Evolutionary conservation across 495 filamentous ascomycete species (phyloP).

Genomic region (Xylaria grammica): DNA sequence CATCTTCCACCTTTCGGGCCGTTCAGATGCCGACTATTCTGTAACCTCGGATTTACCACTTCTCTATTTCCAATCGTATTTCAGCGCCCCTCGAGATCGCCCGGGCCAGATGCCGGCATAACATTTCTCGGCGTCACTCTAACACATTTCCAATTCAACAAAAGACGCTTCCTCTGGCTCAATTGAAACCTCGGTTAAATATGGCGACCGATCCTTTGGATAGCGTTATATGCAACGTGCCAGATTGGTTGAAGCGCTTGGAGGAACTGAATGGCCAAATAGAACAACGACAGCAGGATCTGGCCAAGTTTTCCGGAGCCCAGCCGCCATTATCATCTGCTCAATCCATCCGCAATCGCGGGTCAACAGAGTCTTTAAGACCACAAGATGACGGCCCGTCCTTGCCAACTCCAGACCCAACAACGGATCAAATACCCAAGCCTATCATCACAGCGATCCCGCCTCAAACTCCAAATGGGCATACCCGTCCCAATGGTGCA

Average conservation of each 20-base stretch:
- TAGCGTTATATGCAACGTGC: constrained; percentile 66
- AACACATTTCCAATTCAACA: not conserved
- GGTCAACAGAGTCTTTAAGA: constrained; percentile 67
- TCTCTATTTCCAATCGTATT: not conserved
- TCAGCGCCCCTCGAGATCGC: not conserved
- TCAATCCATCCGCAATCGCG: constrained; percentile 59
- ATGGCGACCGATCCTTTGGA: constrained; percentile 67
- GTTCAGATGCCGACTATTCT: constrained; percentile 11
- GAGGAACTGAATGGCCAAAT: constrained; percentile 74
- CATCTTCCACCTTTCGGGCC: not conserved
- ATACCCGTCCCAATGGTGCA: constrained; percentile 32
- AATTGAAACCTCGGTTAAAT: constrained; percentile 9
- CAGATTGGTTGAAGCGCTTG: constrained; percentile 69
- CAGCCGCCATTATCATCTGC: constrained; percentile 33
- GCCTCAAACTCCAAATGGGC: constrained; percentile 22
- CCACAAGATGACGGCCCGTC: constrained; percentile 54
- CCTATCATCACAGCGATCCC: constrained; percentile 25
- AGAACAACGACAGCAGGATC: constrained; percentile 70
- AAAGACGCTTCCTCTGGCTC: not conserved
- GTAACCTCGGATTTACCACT: not conserved
- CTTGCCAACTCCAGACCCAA: constrained; percentile 28
- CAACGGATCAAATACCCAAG: constrained; percentile 10
- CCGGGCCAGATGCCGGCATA: constrained; percentile 7
- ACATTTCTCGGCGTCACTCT: not conserved
- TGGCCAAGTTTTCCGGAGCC: constrained; percentile 54